Base-by-base conservation (phyloP, 345 rosid species). In the Eucalyptus fibrosa region DNA sequence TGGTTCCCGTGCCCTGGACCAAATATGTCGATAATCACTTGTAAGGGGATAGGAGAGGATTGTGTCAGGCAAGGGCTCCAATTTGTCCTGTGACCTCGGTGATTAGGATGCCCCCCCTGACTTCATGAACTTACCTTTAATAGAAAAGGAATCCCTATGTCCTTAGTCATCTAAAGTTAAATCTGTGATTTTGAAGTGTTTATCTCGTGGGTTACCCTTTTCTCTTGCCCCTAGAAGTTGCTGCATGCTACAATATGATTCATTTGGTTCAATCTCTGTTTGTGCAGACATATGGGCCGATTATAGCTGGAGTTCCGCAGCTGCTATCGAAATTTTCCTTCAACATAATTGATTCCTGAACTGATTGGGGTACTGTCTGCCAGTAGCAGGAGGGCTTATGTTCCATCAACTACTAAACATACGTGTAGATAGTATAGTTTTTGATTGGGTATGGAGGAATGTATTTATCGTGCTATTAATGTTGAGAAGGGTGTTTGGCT, bases 251-350 rank as follows among this genome's bases (percentile, higher is more conserved):
- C 87, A 18, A 32, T 23, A 72, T 34, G 44, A 34, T 40, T 77
- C 16, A 0, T 77, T 40, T 77, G 51, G 60, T 88, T 30, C 7
- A 21, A 40, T 87, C 19, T 86, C 81, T 32, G 47, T 17, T 87
- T 82, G 87, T 94, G 92, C 91, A 96, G 98, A 96, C 97, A 87
- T 95, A 97, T 86, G 99, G 98, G 86, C 94, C 93, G 1, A 82
- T 96, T 89, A 96, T 97, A 90, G 90, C 97, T 44, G 94, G 94
- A 91, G 93, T 96, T 44, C 99, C 99, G 6, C 96, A 93, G 91
- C 93, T 96, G 93, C 94, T 97, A 40, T 96, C 99, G 1, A 95
- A 94, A 87, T 95, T 92, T 93, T 93, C 99, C 88, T 93, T 95
- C 97, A 96, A 95, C 92, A 93, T 93, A 40, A 91, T 95, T 49